Evolutionary conservation across 2,329 filamentous ascomycete species (phyloP).

Genomic region (Alternaria novae-zelandiae): DNA sequence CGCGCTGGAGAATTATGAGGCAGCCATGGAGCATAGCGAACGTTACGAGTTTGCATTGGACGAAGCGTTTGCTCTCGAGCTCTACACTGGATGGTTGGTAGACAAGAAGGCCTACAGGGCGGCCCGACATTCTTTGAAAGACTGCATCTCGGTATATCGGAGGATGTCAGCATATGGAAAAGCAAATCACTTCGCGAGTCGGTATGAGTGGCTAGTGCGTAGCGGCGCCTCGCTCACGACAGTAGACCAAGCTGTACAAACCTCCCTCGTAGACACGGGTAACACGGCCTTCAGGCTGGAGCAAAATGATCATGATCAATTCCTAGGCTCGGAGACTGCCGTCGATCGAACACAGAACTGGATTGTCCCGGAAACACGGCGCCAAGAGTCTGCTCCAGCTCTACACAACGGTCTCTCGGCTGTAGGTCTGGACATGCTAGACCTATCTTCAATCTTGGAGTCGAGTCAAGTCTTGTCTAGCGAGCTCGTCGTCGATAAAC

Average conservation of each 20-base stretch:
- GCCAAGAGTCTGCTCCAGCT: constrained; percentile 55
- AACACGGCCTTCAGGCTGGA: constrained; percentile 52
- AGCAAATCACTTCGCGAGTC: constrained; percentile 69
- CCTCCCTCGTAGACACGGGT: constrained; percentile 63
- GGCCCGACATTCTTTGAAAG: constrained; percentile 71
- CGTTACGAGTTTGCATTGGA: constrained; percentile 72
- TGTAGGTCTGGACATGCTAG: constrained; percentile 76
- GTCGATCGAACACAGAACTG: constrained; percentile 58
- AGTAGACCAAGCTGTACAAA: constrained; percentile 71
- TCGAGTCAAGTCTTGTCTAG: constrained; percentile 82
- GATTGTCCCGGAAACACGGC: constrained; percentile 53
- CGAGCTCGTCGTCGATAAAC: constrained; percentile 74
- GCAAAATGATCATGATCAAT: constrained; percentile 51
- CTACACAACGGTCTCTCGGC: constrained; percentile 70
- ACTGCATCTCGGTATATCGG: constrained; percentile 71
- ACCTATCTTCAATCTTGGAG: constrained; percentile 77
- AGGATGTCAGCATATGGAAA: constrained; percentile 73
- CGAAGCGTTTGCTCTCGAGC: constrained; percentile 74
- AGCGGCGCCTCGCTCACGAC: constrained; percentile 67
- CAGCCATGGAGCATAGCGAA: constrained; percentile 73
- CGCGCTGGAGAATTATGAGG: constrained; percentile 71
- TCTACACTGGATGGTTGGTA: constrained; percentile 75
- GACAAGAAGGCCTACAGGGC: constrained; percentile 69
- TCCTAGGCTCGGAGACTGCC: constrained; percentile 47
- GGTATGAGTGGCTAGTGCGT: constrained; percentile 71